Evolutionary conservation across 331 rosid genomes (phyloP).

Genomic region (Malus hybrid): DNA sequence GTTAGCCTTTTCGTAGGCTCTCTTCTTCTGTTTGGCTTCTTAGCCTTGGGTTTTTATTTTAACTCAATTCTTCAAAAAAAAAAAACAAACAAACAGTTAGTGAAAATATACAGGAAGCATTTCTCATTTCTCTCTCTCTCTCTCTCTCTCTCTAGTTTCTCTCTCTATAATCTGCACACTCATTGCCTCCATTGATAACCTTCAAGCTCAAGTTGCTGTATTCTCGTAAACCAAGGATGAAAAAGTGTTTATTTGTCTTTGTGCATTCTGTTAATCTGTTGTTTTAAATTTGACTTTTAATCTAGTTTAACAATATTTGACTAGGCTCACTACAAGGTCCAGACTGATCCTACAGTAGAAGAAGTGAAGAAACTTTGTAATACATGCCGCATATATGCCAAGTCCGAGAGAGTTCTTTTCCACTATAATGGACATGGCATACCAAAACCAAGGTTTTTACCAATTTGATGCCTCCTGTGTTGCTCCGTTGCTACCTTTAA

Average conservation of each 20-base stretch:
- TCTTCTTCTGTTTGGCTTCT: too few relatives aligned
- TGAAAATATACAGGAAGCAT: too few relatives aligned
- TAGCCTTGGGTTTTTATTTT: too few relatives aligned
- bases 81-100: too few relatives aligned
- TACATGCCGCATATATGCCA: conserved; percentile 74
- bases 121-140: too few relatives aligned
- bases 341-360: conserved; percentile 90
- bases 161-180: too few relatives aligned
- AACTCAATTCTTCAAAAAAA: too few relatives aligned
- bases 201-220: too few relatives aligned
- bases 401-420: conserved; percentile 86
- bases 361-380: conserved; percentile 97
- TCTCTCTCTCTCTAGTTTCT: too few relatives aligned
- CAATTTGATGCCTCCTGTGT: not conserved
- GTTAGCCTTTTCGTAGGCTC: too few relatives aligned
- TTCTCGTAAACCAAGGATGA: conserved; percentile 42
- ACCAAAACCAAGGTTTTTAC: conserved; percentile 80
- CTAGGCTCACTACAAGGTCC: conserved; percentile 88
- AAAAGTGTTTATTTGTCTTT: not conserved
- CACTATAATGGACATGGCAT: conserved; percentile 99
- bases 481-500: not conserved
- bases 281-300: conserved; percentile 17
- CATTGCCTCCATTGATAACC: too few relatives aligned
- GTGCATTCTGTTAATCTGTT: conserved; percentile 7
- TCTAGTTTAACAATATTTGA: conserved; percentile 20